Evolutionary conservation across 345 rosid species (phyloP), one percentile per base, ranked within the genome.

Genomic region (Tarenaya hassleriana): DNA sequence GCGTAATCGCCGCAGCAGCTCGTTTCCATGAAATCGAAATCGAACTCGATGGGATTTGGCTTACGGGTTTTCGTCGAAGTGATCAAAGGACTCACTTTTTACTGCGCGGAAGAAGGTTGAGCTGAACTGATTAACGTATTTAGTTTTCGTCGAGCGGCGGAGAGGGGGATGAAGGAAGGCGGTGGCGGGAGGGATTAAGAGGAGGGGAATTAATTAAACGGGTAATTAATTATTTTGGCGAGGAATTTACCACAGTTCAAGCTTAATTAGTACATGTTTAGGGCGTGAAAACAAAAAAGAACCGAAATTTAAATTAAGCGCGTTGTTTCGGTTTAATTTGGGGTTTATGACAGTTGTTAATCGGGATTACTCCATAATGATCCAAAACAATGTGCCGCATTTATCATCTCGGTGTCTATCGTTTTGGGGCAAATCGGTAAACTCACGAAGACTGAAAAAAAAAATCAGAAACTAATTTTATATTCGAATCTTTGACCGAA

Each of bases 151-250:
- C 58, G 38, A 19, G 53, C 7, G 63, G 69, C 7, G 63, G 69
- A 50, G 41, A 57, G 58, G 17, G n/a, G n/a, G n/a, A n/a, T n/a
- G n/a, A n/a, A 31, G 37, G 29, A 2, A 24, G 29, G 29, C 29
- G 47, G 34, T 64, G 62, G 69, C 62, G 69, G 69, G 62, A 63
- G 14, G 45, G 63, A 56, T 57, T 58, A 64, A 64, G 40, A 10
- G 51, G 35, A 37, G 50, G 12, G 20, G 54, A 20, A 44, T 19
- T 24, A 24, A 24, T 16, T 31, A 46, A 39, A 32, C 41, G 0
- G 13, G 49, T 31, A 21, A 64, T 64, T 34, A 50, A 56, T 61
- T 16, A 38, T 34, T 34, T 24, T 43, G 34, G 46, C 57, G 35
- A 35, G 56, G 10, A 48, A n/a, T n/a, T n/a, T 43, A 19, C 7